Conservation (phyloP, 768 basidiomycete species). For the Xanthoconium purpureum region DNA sequence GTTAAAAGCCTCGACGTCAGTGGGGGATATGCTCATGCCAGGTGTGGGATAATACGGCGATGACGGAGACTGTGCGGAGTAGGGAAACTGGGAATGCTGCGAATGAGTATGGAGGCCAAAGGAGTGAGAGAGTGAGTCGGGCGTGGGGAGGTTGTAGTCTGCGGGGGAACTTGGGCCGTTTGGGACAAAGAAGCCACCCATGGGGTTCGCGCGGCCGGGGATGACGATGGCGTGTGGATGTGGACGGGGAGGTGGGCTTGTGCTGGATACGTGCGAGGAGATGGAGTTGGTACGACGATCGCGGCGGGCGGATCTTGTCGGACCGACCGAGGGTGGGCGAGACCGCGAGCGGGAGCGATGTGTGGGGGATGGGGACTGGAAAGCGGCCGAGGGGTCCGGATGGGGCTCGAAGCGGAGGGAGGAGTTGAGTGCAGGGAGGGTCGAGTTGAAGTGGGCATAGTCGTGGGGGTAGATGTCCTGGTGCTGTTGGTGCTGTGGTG, state of each 20-base stretch:
- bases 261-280: constrained; percentile 53
- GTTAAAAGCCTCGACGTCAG: constrained; percentile 24
- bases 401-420: constrained; percentile 50
- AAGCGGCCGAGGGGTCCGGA: constrained; percentile 29
- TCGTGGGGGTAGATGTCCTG: constrained; percentile 31
- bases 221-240: constrained; percentile 72
- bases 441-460: constrained; percentile 46
- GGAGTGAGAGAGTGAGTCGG: constrained; percentile 35
- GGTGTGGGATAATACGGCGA: constrained; percentile 29
- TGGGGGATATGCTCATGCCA: constrained; percentile 26
- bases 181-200: constrained; percentile 34
- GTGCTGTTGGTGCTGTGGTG: constrained; percentile 30
- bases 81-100: constrained; percentile 22
- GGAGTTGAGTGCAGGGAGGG: constrained; percentile 50
- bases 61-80: constrained; percentile 28
- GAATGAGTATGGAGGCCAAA: constrained; percentile 31
- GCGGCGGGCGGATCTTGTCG: constrained; percentile 48
- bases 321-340: constrained; percentile 41
- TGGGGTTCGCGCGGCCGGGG: constrained; percentile 40
- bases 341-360: constrained; percentile 48
- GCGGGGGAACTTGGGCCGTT: constrained; percentile 22
- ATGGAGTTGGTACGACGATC: constrained; percentile 59
- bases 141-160: constrained; percentile 46
- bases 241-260: constrained; percentile 41
- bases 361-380: constrained; percentile 27